Percentiles rank a stretch among this genome's conserved stretches.
These are phyloP conservation scores for Backusella westeae DNA, from an alignment of 192 early-diverging fungal genomes.

Conservation along the genomic window DNA sequence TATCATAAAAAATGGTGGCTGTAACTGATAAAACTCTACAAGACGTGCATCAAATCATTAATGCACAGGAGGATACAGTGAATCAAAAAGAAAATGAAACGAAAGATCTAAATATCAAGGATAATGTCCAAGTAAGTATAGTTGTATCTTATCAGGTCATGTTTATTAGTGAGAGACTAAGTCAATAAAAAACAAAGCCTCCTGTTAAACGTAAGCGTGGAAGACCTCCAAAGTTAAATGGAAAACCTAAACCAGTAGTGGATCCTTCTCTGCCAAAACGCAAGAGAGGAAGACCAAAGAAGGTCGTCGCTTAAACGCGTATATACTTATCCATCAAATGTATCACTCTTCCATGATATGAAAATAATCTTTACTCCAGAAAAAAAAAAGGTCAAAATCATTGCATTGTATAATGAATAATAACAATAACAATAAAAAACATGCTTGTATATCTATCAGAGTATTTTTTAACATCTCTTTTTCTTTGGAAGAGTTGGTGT, in stretches of 20 bases:
- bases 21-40: too few relatives aligned
- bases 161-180: not conserved
- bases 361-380: too few relatives aligned
- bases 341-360: too few relatives aligned
- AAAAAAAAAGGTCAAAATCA: too few relatives aligned
- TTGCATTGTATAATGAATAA: too few relatives aligned
- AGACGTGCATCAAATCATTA: not conserved
- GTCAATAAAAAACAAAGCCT: not conserved
- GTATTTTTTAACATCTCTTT: too few relatives aligned
- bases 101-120: not conserved
- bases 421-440: too few relatives aligned
- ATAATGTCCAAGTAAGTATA: not conserved
- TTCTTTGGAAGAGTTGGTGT: too few relatives aligned
- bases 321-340: not conserved
- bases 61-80: not conserved
- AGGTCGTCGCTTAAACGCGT: conserved; percentile 2
- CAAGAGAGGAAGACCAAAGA: conserved; percentile 18
- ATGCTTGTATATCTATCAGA: too few relatives aligned
- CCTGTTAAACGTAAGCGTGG: conserved; percentile 1
- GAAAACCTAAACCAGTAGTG: not conserved
- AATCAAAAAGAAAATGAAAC: not conserved
- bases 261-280: conserved; percentile 9
- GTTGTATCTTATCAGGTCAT: not conserved
- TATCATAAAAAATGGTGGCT: too few relatives aligned
- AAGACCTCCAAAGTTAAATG: not conserved